A percentile compares a stretch with the other conserved stretches of the same genome.
These are phyloP conservation scores for Yamadazyma epiphylla DNA, from an alignment of 1,139 yeast genomes.

Conservation along the genomic window DNA sequence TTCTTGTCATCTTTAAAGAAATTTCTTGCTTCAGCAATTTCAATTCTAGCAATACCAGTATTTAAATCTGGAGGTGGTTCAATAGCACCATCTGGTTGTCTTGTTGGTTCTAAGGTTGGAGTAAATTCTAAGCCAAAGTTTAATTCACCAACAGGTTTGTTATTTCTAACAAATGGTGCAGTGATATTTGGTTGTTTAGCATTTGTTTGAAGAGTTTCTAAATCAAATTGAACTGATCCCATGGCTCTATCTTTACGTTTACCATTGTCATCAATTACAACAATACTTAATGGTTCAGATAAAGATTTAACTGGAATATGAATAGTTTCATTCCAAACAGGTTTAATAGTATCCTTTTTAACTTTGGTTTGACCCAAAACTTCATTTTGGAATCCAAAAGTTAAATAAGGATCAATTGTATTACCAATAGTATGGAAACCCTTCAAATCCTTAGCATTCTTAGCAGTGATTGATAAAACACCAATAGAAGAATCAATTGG, in stretches of 20 bases:
- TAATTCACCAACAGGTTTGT: slow-evolving; percentile 74
- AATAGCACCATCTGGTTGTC: slow-evolving; percentile 78
- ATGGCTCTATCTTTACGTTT: slow-evolving; percentile 74
- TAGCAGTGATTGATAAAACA: slow-evolving; percentile 66
- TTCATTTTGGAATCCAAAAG: slow-evolving; percentile 58
- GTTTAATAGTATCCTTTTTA: slow-evolving; percentile 61
- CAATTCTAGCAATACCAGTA: slow-evolving; percentile 79
- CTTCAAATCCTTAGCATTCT: slow-evolving; percentile 63
- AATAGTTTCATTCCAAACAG: slow-evolving; percentile 81
- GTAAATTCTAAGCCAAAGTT: slow-evolving; percentile 67
- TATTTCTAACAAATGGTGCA: slow-evolving; percentile 68
- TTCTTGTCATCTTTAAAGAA: slow-evolving; percentile 31
- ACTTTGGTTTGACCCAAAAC: slow-evolving; percentile 65
- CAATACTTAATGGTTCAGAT: slow-evolving; percentile 73
- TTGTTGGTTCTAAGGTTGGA: slow-evolving; percentile 75
- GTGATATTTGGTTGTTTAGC: slow-evolving; percentile 50
- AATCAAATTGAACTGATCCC: slow-evolving; percentile 74
- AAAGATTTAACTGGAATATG: slow-evolving; percentile 69
- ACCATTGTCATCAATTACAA: slow-evolving; percentile 71
- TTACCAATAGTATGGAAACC: slow-evolving; percentile 69
- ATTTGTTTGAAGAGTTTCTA: slow-evolving; percentile 60
- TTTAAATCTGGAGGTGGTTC: slow-evolving; percentile 90
- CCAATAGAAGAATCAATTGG: slow-evolving; percentile 82
- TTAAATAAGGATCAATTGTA: slow-evolving; percentile 85
- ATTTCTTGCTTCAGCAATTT: slow-evolving; percentile 50